These are phyloP conservation scores for Rhynchosporium secalis DNA, from an alignment of 2,329 filamentous ascomycete genomes.

Conservation along the genomic window DNA sequence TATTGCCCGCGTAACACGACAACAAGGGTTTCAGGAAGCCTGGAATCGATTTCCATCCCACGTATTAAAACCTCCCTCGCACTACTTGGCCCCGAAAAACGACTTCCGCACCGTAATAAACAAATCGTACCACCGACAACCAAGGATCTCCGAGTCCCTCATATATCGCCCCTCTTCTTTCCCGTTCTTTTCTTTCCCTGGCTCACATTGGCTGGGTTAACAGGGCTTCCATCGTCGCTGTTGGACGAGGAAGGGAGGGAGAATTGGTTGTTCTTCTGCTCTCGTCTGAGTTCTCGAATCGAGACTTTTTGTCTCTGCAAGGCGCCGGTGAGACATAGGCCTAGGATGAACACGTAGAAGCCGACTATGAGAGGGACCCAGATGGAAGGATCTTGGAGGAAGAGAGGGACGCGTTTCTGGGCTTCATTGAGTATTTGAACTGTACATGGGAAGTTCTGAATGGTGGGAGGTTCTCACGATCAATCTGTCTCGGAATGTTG, in stretches of 20 bases:
- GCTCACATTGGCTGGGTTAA: neutral
- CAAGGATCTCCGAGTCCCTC: conserved; percentile 1
- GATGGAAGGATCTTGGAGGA: conserved; percentile 20
- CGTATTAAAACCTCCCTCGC: too few species aligned
- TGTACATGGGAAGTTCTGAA: neutral
- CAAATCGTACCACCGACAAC: neutral
- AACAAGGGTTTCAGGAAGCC: too few species aligned
- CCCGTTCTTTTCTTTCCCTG: neutral
- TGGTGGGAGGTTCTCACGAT: neutral
- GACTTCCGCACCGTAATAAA: neutral
- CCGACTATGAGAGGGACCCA: conserved; percentile 21
- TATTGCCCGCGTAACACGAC: neutral
- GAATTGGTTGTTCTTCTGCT: conserved; percentile 9
- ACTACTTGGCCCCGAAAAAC: neutral
- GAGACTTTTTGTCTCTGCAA: conserved; percentile 17
- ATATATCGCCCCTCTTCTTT: neutral
- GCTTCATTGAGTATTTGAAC: neutral
- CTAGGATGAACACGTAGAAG: conserved; percentile 25
- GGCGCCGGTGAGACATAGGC: conserved; percentile 23
- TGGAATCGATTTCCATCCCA: neutral
- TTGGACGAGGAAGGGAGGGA: neutral
- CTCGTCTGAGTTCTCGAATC: conserved; percentile 14
- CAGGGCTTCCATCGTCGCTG: neutral
- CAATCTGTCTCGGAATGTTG: conserved; percentile 2
- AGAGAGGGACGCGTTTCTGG: conserved; percentile 14